These are phyloP conservation scores for Geranium rotundifolium DNA, from an alignment of 345 rosid species.

Conservation along the genomic window DNA sequence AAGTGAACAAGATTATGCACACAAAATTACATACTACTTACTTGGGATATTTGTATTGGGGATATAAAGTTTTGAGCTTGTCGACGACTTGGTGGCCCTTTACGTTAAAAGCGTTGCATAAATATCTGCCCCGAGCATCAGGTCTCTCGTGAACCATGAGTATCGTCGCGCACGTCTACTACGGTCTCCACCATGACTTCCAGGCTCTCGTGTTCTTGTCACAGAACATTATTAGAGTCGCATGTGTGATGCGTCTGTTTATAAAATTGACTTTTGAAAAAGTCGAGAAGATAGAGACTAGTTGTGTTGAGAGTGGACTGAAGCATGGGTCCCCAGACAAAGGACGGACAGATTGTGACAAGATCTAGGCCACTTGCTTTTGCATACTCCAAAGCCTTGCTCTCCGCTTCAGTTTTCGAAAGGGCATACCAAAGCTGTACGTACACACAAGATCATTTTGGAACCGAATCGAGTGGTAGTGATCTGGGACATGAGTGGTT, in stretches of 20 bases:
- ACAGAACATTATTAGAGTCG: not conserved
- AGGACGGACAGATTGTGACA: conserved; percentile 9
- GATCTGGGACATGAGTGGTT: no score
- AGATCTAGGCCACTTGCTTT: conserved; percentile 7
- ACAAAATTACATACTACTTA: conserved; percentile 16
- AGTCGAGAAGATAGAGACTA: conserved; percentile 4
- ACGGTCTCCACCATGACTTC: not conserved
- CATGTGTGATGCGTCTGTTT: no score
- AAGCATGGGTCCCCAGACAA: conserved; percentile 8
- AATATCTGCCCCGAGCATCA: conserved; percentile 58
- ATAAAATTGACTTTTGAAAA: not conserved
- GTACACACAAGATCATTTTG: not conserved
- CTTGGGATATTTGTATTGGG: conserved; percentile 45
- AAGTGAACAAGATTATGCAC: no score
- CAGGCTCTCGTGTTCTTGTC: conserved; percentile 1
- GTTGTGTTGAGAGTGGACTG: conserved; percentile 10
- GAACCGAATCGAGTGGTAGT: no score
- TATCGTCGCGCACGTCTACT: conserved; percentile 48
- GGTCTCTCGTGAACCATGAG: conserved; percentile 47
- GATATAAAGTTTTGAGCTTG: conserved; percentile 39
- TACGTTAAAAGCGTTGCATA: conserved; percentile 25
- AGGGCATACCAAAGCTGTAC: conserved; percentile 6
- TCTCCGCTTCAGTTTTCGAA: conserved; percentile 9
- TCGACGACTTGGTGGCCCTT: conserved; percentile 26
- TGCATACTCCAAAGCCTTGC: conserved; percentile 4